A percentile compares a stretch with the other conserved stretches of the same genome.
Conservation (phyloP, 176 grass and related monocot genomes). For the Paspalum vaginatum region DNA sequence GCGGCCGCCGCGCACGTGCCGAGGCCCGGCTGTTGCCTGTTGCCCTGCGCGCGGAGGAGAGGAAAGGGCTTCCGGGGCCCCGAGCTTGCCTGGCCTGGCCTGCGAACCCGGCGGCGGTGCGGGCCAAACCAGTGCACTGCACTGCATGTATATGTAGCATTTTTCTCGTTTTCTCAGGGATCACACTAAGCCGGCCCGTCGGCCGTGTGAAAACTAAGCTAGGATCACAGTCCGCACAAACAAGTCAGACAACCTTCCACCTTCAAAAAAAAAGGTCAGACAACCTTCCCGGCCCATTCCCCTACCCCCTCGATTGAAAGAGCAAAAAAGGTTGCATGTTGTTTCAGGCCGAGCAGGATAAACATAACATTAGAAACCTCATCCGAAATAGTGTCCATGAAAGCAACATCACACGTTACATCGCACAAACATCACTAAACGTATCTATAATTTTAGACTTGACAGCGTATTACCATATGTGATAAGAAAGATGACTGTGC, state of each 20-base stretch:
- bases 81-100: too few relatives aligned
- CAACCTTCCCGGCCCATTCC: not conserved
- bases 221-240: not conserved
- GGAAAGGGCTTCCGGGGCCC: too few relatives aligned
- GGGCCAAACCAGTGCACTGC: too few relatives aligned
- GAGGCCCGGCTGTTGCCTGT: constrained; percentile 34
- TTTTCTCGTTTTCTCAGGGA: not conserved
- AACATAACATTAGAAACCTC: constrained; percentile 9
- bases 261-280: too few relatives aligned
- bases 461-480: not conserved
- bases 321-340: not conserved
- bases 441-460: not conserved
- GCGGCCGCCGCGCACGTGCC: not conserved
- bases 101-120: too few relatives aligned
- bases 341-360: not conserved
- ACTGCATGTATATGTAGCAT: too few relatives aligned
- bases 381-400: constrained; percentile 18
- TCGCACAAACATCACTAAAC: not conserved
- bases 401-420: constrained; percentile 25
- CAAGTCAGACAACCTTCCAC: not conserved
- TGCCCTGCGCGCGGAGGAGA: too few relatives aligned
- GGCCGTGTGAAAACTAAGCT: constrained; percentile 1
- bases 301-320: not conserved
- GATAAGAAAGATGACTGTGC: not conserved
- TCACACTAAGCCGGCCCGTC: not conserved